Conservation (phyloP, 2,329 filamentous ascomycete species). For the Microsporum audouinii region DNA sequence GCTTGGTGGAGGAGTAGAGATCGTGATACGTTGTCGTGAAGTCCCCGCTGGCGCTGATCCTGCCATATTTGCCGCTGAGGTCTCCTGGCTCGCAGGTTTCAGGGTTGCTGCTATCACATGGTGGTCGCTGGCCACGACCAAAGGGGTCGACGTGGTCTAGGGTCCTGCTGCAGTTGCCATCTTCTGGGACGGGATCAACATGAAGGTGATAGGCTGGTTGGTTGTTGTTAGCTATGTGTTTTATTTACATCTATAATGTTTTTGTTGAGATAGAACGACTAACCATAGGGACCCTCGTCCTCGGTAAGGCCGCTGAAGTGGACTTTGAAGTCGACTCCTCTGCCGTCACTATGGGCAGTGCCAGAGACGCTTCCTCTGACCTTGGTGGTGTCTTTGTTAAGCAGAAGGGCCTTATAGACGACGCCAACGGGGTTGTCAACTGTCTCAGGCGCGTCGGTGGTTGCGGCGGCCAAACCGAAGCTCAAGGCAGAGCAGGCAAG, state of each 20-base stretch:
- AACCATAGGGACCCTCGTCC: constrained; percentile 47
- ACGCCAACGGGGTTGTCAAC: constrained; percentile 46
- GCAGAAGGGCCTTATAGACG: constrained; percentile 47
- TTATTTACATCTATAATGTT: neutral
- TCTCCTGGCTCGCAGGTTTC: constrained; percentile 66
- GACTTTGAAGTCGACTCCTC: constrained; percentile 46
- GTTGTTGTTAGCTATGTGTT: neutral
- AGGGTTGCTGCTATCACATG: constrained; percentile 48
- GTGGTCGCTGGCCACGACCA: constrained; percentile 48
- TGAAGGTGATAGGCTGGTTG: constrained; percentile 60
- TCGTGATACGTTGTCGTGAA: constrained; percentile 35
- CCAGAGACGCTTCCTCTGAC: constrained; percentile 45
- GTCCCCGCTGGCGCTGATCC: constrained; percentile 38
- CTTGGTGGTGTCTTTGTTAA: constrained; percentile 43
- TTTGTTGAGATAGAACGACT: constrained; percentile 20
- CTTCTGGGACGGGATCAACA: constrained; percentile 47
- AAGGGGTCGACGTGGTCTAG: constrained; percentile 61
- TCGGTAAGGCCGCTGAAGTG: constrained; percentile 49
- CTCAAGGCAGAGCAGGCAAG: constrained; percentile 13
- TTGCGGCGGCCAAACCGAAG: constrained; percentile 17
- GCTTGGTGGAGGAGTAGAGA: constrained; percentile 37
- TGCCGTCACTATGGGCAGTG: constrained; percentile 37
- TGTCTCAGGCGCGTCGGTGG: constrained; percentile 40
- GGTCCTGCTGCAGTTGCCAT: constrained; percentile 61
- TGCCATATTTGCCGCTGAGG: constrained; percentile 61